A percentile compares a stretch with the other conserved stretches of the same genome.
Evolutionary conservation across 495 filamentous ascomycete genomes (phyloP).

Genomic region (Amorphotheca resinae): DNA sequence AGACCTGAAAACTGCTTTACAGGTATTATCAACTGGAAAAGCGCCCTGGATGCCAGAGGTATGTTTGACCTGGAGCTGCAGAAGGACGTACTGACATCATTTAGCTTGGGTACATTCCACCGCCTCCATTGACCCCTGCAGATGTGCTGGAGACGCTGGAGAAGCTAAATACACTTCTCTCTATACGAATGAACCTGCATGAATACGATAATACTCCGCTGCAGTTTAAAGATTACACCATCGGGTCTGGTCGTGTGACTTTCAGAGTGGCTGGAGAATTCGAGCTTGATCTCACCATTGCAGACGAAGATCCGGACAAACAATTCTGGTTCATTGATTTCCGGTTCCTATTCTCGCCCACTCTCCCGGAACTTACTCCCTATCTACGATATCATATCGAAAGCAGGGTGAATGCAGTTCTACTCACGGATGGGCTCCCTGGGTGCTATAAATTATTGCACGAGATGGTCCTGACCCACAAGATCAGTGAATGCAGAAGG

Average conservation of each 20-base stretch:
- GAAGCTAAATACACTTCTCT: conserved; percentile 71
- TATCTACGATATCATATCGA: conserved; percentile 53
- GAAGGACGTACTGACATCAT: conserved; percentile 21
- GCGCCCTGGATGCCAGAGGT: conserved; percentile 68
- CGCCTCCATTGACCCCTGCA: conserved; percentile 50
- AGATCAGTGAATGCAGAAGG: conserved; percentile 63
- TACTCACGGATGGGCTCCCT: conserved; percentile 50
- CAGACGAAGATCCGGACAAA: conserved; percentile 60
- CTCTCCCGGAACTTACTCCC: conserved; percentile 42
- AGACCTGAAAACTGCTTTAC: conserved; percentile 78
- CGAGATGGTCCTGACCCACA: conserved; percentile 73
- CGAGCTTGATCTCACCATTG: conserved; percentile 82
- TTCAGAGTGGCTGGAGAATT: conserved; percentile 77
- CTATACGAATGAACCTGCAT: conserved; percentile 65
- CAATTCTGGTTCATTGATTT: conserved; percentile 93
- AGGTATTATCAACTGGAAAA: conserved; percentile 64
- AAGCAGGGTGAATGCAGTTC: conserved; percentile 49
- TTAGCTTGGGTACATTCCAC: conserved; percentile 67
- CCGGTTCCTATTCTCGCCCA: conserved; percentile 67
- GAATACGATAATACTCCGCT: conserved; percentile 65
- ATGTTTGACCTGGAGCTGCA: conserved; percentile 20
- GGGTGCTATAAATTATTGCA: conserved; percentile 81
- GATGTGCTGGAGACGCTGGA: conserved; percentile 55
- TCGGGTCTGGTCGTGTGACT: conserved; percentile 70
- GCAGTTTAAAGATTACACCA: conserved; percentile 57